Evolutionary conservation across 164 flowering plant genomes (phyloP).

Genomic region (Vitis cinerea): DNA sequence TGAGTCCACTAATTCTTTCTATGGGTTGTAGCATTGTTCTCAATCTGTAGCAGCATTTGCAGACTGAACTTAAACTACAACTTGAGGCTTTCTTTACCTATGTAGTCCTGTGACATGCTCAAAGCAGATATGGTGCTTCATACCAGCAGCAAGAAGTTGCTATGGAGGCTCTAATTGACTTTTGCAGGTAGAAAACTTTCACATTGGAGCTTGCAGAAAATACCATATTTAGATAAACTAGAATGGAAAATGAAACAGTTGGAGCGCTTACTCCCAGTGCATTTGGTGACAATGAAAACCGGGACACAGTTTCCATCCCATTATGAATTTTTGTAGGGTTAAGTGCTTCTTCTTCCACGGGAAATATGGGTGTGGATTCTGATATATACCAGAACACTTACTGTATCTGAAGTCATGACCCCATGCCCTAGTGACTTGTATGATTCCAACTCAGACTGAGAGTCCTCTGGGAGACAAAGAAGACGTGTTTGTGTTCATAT

Average conservation of each 20-base stretch:
- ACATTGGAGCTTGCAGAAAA: conserved; percentile 45
- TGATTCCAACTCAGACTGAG: conserved; percentile 81
- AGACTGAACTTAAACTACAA: conserved; percentile 55
- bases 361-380: conserved; percentile 19
- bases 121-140: conserved; percentile 52
- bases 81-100: conserved; percentile 65
- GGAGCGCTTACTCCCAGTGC: no score
- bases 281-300: conserved; percentile 21
- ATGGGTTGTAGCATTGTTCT: conserved; percentile 64
- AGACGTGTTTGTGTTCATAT: conserved; percentile 7
- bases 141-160: conserved; percentile 73
- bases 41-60: conserved; percentile 58
- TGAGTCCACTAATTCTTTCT: conserved; percentile 65
- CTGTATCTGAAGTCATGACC: conserved; percentile 37
- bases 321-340: conserved; percentile 27
- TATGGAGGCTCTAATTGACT: conserved; percentile 69
- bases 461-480: conserved; percentile 6
- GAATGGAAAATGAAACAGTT: no score
- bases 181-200: conserved; percentile 58
- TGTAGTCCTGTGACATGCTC: conserved; percentile 59
- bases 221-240: no score
- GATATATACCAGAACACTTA: conserved; percentile 25
- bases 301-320: conserved; percentile 21
- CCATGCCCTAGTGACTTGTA: conserved; percentile 97
- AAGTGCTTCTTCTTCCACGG: conserved; percentile 29